Evolutionary conservation across 495 filamentous ascomycete genomes (phyloP).

Genomic region (Hypomontagnella monticulosa): DNA sequence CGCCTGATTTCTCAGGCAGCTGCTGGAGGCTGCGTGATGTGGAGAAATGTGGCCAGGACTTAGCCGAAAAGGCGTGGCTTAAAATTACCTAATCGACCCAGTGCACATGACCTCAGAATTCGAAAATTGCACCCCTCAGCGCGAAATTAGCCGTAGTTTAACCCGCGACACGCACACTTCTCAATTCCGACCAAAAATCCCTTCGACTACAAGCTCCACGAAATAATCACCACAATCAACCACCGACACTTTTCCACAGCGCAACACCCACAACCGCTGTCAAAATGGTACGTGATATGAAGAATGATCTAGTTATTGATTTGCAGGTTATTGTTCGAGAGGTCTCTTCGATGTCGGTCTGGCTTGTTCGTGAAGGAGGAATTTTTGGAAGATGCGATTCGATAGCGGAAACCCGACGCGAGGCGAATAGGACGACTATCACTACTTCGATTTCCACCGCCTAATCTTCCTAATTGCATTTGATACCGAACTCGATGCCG

Average conservation of each 20-base stretch:
- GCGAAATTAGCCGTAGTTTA: conserved; percentile 38
- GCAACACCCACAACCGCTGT: conserved; percentile 30
- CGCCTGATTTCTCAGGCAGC: too few relatives aligned
- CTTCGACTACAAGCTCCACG: conserved; percentile 29
- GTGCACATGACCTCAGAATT: not conserved
- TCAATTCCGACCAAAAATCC: conserved; percentile 40
- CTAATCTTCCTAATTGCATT: not conserved
- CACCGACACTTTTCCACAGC: conserved; percentile 33
- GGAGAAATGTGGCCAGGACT: too few relatives aligned
- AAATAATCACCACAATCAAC: conserved; percentile 27
- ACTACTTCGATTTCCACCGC: not conserved
- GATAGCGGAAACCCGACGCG: conserved; percentile 12
- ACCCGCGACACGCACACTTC: conserved; percentile 38
- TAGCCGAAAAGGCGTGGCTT: too few relatives aligned
- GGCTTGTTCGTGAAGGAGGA: conserved; percentile 10
- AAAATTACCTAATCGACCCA: conserved; percentile 4
- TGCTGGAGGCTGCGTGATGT: too few relatives aligned
- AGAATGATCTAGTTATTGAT: conserved; percentile 11
- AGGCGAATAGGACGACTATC: conserved; percentile 3
- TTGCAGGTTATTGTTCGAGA: conserved; percentile 1
- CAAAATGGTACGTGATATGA: conserved; percentile 40
- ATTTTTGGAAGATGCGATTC: not conserved
- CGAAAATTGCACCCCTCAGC: conserved; percentile 6
- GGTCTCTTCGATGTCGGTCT: not conserved
- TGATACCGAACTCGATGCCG: not conserved